Evolutionary conservation across 441 rosid genomes (phyloP).

Genomic region (Syzygium syzygioides): DNA sequence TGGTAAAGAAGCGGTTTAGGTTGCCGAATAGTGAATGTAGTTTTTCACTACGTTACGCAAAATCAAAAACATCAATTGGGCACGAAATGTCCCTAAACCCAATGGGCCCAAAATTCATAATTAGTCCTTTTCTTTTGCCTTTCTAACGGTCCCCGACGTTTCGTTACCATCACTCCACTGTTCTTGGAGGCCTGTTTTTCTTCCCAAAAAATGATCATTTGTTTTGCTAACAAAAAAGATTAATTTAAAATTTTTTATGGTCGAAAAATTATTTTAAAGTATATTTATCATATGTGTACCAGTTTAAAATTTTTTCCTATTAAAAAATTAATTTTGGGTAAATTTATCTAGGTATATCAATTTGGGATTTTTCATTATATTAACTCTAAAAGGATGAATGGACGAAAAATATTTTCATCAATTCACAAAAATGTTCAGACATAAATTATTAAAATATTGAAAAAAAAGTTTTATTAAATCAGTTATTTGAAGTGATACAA

Average conservation of each 20-base stretch:
- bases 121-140: not conserved
- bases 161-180: not conserved
- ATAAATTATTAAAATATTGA: not conserved
- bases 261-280: no score
- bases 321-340: no score
- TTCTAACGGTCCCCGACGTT: not conserved
- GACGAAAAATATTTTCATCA: accelerated
- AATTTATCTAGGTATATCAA: no score
- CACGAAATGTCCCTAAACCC: not conserved
- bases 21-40: not conserved
- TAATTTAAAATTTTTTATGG: no score
- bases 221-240: not conserved
- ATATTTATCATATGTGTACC: no score
- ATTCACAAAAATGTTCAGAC: accelerated
- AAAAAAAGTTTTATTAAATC: accelerated
- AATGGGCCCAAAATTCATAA: not conserved
- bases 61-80: not conserved
- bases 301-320: no score
- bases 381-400: not conserved
- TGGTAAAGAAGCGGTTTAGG: not conserved
- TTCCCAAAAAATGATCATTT: accelerated
- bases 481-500: not conserved
- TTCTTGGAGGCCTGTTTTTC: not conserved
- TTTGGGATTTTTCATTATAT: no score
- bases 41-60: not conserved